phyloP scores from a whole-genome alignment of 352 stramenopile genomes.

The Globisporangium apiculatum region DNA sequence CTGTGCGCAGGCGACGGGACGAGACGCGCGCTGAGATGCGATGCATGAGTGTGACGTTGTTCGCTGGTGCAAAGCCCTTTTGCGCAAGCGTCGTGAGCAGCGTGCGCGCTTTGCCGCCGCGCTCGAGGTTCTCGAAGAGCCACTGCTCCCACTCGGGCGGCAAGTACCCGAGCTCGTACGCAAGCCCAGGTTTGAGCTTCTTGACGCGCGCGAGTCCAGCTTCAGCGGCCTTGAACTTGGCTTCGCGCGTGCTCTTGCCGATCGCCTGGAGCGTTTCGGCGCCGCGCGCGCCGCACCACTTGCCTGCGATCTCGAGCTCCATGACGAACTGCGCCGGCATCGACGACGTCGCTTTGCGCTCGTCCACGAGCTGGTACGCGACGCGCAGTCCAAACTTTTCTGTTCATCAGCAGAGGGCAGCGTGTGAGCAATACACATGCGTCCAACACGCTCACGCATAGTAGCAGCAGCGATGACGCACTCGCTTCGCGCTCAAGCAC shows the following conservation, averaged over 20 bases:
- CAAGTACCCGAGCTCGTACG: constrained; percentile 40
- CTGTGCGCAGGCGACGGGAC: constrained; percentile 34
- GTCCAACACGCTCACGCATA: not conserved
- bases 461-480: constrained; percentile 1
- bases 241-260: constrained; percentile 54
- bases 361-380: constrained; percentile 43
- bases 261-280: constrained; percentile 28
- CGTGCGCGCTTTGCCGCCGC: constrained; percentile 32
- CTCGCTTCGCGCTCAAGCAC: constrained; percentile 54
- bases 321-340: constrained; percentile 33
- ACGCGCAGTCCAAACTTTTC: constrained; percentile 49
- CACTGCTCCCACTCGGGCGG: constrained; percentile 45
- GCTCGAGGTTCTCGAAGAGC: constrained; percentile 62
- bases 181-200: constrained; percentile 56
- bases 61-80: constrained; percentile 54
- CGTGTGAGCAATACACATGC: not conserved
- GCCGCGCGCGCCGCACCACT: constrained; percentile 37
- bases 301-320: constrained; percentile 39
- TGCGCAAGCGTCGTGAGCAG: constrained; percentile 43
- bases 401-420: not conserved
- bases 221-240: constrained; percentile 67
- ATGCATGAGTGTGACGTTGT: constrained; percentile 52
- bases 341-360: constrained; percentile 27
- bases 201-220: constrained; percentile 41
- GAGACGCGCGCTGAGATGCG: constrained; percentile 47